phyloP scores from a whole-genome alignment of 2,329 filamentous ascomycete genomes.

The Hymenoscyphus fructigenus region DNA sequence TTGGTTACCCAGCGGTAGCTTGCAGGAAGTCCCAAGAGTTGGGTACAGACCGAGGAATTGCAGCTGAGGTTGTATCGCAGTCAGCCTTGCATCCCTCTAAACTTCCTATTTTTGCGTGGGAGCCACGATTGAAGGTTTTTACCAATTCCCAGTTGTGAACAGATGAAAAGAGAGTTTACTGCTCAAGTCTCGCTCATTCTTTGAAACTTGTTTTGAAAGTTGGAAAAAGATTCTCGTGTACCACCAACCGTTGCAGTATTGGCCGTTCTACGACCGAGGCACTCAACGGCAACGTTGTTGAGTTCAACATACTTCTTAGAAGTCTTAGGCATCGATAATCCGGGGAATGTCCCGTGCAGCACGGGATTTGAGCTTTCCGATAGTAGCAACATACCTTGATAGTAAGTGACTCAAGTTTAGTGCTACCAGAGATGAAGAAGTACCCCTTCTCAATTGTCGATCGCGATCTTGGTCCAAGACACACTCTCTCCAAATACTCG shows the following conservation, averaged over 20 bases:
- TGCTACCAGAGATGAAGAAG: not conserved
- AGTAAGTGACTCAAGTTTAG: not conserved
- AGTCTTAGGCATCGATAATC: not conserved
- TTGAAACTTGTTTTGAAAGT: not conserved
- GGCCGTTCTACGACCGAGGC: not conserved
- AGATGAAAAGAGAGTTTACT: not conserved
- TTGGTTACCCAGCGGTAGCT: conserved; percentile 6
- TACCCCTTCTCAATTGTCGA: not conserved
- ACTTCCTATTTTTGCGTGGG: not conserved
- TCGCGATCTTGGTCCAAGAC: not conserved
- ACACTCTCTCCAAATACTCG: not conserved
- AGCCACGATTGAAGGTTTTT: not conserved
- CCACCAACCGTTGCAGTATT: not conserved
- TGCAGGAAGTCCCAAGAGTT: conserved; percentile 2
- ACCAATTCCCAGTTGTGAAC: not conserved
- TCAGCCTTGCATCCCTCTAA: not conserved
- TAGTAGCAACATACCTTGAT: not conserved
- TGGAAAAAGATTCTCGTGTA: not conserved
- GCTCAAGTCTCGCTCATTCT: not conserved
- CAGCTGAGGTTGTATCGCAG: not conserved
- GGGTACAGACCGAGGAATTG: not conserved
- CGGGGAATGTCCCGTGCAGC: not conserved
- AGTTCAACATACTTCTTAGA: not conserved
- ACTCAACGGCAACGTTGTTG: not conserved
- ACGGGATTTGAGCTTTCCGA: not conserved